Evolutionary conservation across 1,284 basidiomycete genomes (phyloP), one percentile per base, ranked within the genome.

Genomic region (Fomitopsis betulina): DNA sequence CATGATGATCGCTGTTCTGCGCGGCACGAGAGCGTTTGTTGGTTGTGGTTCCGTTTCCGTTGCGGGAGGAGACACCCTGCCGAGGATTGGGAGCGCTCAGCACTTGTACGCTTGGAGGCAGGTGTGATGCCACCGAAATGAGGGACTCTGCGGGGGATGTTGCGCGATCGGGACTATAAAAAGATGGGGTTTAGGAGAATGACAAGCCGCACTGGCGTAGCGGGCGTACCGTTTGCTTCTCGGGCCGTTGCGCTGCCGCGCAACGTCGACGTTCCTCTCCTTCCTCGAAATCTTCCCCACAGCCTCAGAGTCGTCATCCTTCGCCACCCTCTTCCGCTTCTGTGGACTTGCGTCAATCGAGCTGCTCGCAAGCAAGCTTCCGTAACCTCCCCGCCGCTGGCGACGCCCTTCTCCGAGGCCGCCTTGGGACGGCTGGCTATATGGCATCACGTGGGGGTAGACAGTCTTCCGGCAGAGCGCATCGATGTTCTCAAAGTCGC

Each of bases 71-170:
- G 15, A 55, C 62, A 55, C 59, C 63, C 53, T 65, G 68, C 9
- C 70, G 66, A 8, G 65, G 51, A 50, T 61, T 50, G 30, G 61
- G 19, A 58, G 54, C 2, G 54, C 19, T 21, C 9, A 25, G 9
- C 6, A 17, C 32, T 58, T 37, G 58, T 56, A 42, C 17, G 40
- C 32, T 51, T 38, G 62, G 65, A 9, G 68, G 68, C 13, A 70
- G 63, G 63, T 87, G 86, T 19, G 86, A 87, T 17, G 82, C 81
- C 65, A 85, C 79, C 2, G 89, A 90, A 43, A 86, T 73, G 39
- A 89, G 66, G 10, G 89, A 91, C 65, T 90, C 89, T 12, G 87
- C 78, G 10, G 89, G 89, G 2, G 89, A 91, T 23, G 76, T 73
- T 19, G 78, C 80, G 53, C 89, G 84, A 64, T 90, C 86, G 45